Base-by-base conservation (phyloP, 306 rosid genomes). In the Cicer cuneatum region DNA sequence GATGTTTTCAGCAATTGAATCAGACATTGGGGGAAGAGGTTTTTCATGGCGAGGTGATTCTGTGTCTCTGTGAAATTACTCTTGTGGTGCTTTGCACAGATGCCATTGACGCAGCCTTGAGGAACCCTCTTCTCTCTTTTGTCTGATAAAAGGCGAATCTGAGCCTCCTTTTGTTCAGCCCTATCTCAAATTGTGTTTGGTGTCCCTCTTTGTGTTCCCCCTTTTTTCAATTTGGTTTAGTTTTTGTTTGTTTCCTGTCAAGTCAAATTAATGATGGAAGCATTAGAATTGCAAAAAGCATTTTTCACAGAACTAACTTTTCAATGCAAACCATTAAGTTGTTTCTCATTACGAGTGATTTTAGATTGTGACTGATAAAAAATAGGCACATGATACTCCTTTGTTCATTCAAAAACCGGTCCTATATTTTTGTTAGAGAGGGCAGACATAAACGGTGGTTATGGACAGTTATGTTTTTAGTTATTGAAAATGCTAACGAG, bases 81-180 rank as follows among this genome's bases (percentile, higher is more conserved):
- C 56, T 63, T 39, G 9, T 40, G 64, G 66, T 62, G 13, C 33
- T 78, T 41, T 39, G 9, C 72, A 51, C 29, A 51, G 72, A 51
- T 62, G 61, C 58, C 47, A 47, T 38, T 38, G 61, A 35, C 39
- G 69, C 83, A 79, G 73, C 82, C 61, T 7, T 19, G 12, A 48
- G 5, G 3, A 24, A 47, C 10, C 10, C 11, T 11, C 18, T 63
- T 56, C 9, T 6, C 59, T 24, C 14, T 54, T 38, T 0, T 64
- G 69, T 63, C 78, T 64, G 82, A 63, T 13, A 71, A 71, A 78
- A 78, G 82, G 78, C 68, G 60, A 78, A 78, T 78, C 68, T 63
- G 82, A 78, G 82, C 82, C 73, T 78, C 56, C 60, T 42, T 11
- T 24, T 39, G 7, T 62, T 40, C 35, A 68, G 2, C 65, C 48